Conservation (phyloP, 805 yeast species). For the Pichia deserticola region DNA sequence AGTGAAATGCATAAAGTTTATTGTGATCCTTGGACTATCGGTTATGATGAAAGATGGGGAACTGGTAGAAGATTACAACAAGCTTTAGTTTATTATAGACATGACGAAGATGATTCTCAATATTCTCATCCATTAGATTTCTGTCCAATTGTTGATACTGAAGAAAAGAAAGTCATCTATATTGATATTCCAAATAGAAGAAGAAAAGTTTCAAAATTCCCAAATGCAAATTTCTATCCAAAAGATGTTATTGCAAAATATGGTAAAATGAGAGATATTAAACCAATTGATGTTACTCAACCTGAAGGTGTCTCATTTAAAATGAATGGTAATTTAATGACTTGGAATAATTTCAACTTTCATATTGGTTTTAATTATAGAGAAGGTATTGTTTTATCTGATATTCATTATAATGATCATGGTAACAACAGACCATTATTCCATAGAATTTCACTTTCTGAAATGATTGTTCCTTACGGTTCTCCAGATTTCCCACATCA, state of each 20-base stretch:
- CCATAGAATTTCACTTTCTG: slow-evolving; percentile 71
- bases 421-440: slow-evolving; percentile 67
- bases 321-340: slow-evolving; percentile 60
- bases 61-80: slow-evolving; percentile 68
- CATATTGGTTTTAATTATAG: slow-evolving; percentile 82
- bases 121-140: slow-evolving; percentile 70
- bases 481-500: slow-evolving; percentile 74
- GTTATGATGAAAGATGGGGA: slow-evolving; percentile 68
- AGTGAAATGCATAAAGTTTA: slow-evolving; percentile 52
- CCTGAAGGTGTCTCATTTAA: slow-evolving; percentile 79
- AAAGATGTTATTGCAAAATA: slow-evolving; percentile 52
- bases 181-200: slow-evolving; percentile 73
- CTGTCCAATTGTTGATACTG: slow-evolving; percentile 76
- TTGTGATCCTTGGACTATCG: slow-evolving; percentile 65
- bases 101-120: slow-evolving; percentile 64
- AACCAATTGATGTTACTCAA: slow-evolving; percentile 65
- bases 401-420: slow-evolving; percentile 67
- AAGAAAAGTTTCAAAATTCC: slow-evolving; percentile 60
- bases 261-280: slow-evolving; percentile 57
- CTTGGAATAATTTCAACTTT: slow-evolving; percentile 71
- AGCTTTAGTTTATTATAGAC: slow-evolving; percentile 72
- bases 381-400: slow-evolving; percentile 76
- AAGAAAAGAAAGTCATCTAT: slow-evolving; percentile 56
- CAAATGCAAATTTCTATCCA: slow-evolving; percentile 67
- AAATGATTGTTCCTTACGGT: slow-evolving; percentile 85